phyloP scores from a whole-genome alignment of 2,329 filamentous ascomycete genomes.

The Decorospora gaudefroyi region DNA sequence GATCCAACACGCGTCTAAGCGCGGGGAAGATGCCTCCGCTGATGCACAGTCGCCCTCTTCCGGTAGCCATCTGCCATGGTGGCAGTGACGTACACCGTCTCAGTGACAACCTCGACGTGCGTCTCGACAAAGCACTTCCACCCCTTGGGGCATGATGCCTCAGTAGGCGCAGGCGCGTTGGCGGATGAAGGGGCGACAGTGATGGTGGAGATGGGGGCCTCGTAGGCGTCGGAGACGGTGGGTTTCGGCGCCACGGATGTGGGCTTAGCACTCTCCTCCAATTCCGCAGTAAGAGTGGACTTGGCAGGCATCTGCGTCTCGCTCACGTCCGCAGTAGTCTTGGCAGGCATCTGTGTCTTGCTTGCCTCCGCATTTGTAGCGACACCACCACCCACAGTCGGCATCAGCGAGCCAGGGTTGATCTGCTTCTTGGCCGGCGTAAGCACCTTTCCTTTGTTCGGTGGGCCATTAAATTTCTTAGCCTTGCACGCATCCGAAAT shows the following conservation, averaged over 20 bases:
- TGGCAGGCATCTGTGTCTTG: constrained; percentile 11
- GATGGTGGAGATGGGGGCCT: constrained; percentile 16
- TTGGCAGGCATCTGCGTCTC: constrained; percentile 7
- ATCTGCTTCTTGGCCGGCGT: constrained; percentile 38
- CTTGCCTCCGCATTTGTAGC: constrained; percentile 23
- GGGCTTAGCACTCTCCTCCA: constrained; percentile 6
- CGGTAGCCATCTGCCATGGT: constrained; percentile 14
- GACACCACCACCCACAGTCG: constrained; percentile 16
- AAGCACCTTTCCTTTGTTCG: constrained; percentile 50
- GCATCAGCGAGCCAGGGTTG: constrained; percentile 39
- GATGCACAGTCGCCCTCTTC: constrained; percentile 10
- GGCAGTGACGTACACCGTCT: constrained; percentile 36
- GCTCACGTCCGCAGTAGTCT: constrained; percentile 2
- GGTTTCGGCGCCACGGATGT: constrained; percentile 14
- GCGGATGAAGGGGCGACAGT: constrained; percentile 24
- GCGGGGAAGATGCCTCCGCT: constrained; percentile 7
- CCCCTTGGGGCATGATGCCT: constrained; percentile 26
- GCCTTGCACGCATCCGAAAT: constrained; percentile 51
- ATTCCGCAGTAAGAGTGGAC: constrained; percentile 10
- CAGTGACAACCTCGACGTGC: constrained; percentile 30
- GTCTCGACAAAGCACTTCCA: constrained; percentile 32
- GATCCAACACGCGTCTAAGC: constrained; percentile 4
- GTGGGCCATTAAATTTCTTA: constrained; percentile 51
- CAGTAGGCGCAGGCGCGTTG: constrained; percentile 27
- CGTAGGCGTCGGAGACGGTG: constrained; percentile 16